Conservation (phyloP, 1,284 basidiomycete genomes). For the Cutaneotrichosporon mucoides region DNA sequence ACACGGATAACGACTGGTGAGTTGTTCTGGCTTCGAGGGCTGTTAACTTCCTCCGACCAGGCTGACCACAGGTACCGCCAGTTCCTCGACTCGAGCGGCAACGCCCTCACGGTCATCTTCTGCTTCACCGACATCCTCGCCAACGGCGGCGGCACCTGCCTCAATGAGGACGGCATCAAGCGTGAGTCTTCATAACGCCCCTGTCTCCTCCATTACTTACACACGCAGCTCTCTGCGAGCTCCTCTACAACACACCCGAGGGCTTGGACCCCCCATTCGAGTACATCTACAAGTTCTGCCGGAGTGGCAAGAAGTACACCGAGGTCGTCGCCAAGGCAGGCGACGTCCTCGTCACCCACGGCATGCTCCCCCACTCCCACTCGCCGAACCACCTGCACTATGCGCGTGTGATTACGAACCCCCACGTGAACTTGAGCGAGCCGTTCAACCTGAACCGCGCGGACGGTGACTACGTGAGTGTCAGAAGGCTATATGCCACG, state of each 20-base stretch:
- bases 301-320: slow-evolving; percentile 9
- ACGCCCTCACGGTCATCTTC: slow-evolving; percentile 32
- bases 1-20: slow-evolving; percentile 38
- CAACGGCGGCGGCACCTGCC: slow-evolving; percentile 25
- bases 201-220: not conserved
- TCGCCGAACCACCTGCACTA: slow-evolving; percentile 32
- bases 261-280: slow-evolving; percentile 30
- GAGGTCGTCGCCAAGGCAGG: slow-evolving; percentile 27
- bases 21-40: too few species aligned
- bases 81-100: slow-evolving; percentile 32
- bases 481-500: too few species aligned
- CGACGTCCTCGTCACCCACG: slow-evolving; percentile 32
- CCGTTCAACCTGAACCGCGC: slow-evolving; percentile 32
- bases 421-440: slow-evolving; percentile 30
- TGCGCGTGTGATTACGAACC: slow-evolving; percentile 35
- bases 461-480: slow-evolving; percentile 32
- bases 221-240: slow-evolving; percentile 19
- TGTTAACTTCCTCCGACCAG: not conserved
- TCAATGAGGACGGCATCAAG: slow-evolving; percentile 29
- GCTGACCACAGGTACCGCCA: slow-evolving; percentile 26
- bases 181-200: slow-evolving; percentile 10
- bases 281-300: slow-evolving; percentile 19
- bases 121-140: slow-evolving; percentile 31
- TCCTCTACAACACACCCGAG: slow-evolving; percentile 28
- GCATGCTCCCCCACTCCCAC: slow-evolving; percentile 29